Base-by-base conservation (phyloP, 1,284 basidiomycete genomes). In the Fistulina hepatica region DNA sequence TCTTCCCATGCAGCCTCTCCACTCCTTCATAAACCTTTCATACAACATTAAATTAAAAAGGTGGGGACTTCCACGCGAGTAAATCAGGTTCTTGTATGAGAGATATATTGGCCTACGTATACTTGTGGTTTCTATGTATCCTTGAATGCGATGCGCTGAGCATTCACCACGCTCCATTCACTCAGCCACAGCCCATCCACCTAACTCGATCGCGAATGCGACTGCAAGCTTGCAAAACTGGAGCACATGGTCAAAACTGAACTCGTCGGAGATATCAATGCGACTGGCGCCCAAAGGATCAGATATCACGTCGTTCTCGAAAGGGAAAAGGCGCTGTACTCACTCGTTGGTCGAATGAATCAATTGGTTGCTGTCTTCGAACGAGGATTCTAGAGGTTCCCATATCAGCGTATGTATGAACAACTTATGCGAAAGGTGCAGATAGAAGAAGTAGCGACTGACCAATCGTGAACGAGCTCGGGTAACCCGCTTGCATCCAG, bases 221-320 rank as follows among this genome's bases (percentile, higher is more conserved):
- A 85, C 76, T 10, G 82, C 84, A 33, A 94, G 69, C 67, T 94
- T 94, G 44, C 86, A 86, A 62, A 94, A 94, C 54, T 90, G 75
- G 21, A 86, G 57, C 77, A 85, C 82, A 52, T 91, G 81, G 2
- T 61, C 55, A 51, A 88, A 88, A 50, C 81, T 86, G 61, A 95
- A 95, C 57, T 92, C 92, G 16, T 76, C 65, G 2, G 81, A 84
- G 48, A 89, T 71, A 55, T 93, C 82, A 48, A 86, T 82, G 33
- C 81, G 76, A 54, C 82, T 86, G 48, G 12, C 39, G 45, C 21
- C 34, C 2, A 35, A 42, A 39, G 10, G 34, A 15, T 35, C 16
- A 13, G n/a, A 42, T 22, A 36, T 32, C 24, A 25, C 9, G n/a
- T n/a, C n/a, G 24, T 30, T 35, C 25, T 24, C 30, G 23, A 36